These are phyloP conservation scores for Oryza meyeriana DNA, from an alignment of 176 grass and related monocot genomes.

Conservation along the genomic window DNA sequence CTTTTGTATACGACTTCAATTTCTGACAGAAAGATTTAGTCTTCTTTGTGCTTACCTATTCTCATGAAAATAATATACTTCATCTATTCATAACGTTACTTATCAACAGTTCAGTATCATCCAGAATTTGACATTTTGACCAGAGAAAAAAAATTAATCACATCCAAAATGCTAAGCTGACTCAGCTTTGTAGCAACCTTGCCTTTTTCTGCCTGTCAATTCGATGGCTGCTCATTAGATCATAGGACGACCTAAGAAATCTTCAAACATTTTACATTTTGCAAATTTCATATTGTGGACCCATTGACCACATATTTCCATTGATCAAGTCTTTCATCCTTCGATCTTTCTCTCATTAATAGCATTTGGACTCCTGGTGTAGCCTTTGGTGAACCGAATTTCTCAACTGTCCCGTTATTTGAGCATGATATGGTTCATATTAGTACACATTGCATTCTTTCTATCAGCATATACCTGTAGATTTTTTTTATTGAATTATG, in stretches of 20 bases:
- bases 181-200: neutral
- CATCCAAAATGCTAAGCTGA: neutral
- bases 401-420: neutral
- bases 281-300: neutral
- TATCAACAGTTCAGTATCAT: neutral
- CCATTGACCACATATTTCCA: neutral
- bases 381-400: neutral
- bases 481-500: neutral
- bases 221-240: neutral
- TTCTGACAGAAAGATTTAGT: neutral
- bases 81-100: neutral
- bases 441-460: neutral
- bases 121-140: neutral
- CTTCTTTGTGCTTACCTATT: neutral
- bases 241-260: neutral
- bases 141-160: neutral
- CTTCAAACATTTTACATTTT: conserved; percentile 10
- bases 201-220: neutral
- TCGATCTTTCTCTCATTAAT: neutral
- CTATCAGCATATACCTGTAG: neutral
- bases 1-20: neutral
- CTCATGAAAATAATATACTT: neutral
- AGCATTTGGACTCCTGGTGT: neutral
- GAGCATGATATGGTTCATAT: neutral
- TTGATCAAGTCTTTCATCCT: neutral